Conservation (phyloP, 495 filamentous ascomycete genomes). For the Penicillium fimorum region DNA sequence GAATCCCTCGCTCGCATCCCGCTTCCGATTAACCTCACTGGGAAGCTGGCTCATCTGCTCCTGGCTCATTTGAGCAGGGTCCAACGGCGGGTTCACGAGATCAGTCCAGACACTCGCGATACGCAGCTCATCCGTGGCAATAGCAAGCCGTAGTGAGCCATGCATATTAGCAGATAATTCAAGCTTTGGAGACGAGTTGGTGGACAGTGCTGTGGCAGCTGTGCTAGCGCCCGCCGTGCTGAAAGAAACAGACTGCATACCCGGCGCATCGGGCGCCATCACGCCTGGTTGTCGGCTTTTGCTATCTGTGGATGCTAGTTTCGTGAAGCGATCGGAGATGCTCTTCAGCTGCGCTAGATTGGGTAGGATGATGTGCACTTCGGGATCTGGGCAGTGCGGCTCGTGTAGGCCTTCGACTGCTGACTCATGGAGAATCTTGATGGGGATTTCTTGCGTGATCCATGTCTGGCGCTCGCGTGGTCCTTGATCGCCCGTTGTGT, state of each 20-base stretch:
- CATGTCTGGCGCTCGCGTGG: conserved; percentile 71
- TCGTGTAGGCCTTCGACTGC: conserved; percentile 85
- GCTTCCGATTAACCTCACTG: conserved; percentile 66
- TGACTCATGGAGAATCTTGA: conserved; percentile 76
- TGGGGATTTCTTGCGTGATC: conserved; percentile 95
- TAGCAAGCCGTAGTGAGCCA: conserved; percentile 72
- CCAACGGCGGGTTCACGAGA: conserved; percentile 79
- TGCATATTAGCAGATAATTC: conserved; percentile 87
- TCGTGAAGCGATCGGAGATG: conserved; percentile 92
- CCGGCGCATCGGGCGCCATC: conserved; percentile 17
- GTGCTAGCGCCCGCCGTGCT: background rate
- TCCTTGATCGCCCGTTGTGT: conserved; percentile 47
- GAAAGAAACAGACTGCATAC: conserved; percentile 4
- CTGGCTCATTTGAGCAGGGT: conserved; percentile 67
- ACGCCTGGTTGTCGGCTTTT: conserved; percentile 20
- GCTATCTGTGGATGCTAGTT: conserved; percentile 53
- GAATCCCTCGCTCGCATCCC: conserved; percentile 46
- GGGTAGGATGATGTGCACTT: conserved; percentile 90
- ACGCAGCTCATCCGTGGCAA: conserved; percentile 74
- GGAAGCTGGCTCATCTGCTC: conserved; percentile 66
- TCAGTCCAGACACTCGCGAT: conserved; percentile 81
- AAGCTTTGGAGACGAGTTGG: conserved; percentile 57
- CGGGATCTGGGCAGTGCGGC: conserved; percentile 83
- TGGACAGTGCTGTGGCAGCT: conserved; percentile 20
- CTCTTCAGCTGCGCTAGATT: conserved; percentile 79